Percentiles rank a stretch among this genome's conserved stretches.
These are phyloP conservation scores for Berkeleyomyces rouxiae DNA, from an alignment of 2,329 filamentous ascomycete species.

Conservation along the genomic window DNA sequence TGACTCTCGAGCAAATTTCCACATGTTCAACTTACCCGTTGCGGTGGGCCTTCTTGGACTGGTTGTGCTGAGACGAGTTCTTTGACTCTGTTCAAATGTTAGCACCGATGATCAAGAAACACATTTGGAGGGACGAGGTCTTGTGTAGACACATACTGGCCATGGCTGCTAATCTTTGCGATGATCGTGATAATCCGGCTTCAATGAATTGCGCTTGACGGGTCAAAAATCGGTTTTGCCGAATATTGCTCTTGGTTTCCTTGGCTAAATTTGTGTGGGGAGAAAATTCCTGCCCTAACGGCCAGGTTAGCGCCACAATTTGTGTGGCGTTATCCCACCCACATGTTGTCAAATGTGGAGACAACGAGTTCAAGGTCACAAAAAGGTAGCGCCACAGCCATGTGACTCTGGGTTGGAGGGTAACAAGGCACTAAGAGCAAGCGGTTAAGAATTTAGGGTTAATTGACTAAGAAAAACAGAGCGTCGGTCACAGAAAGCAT, in stretches of 20 bases:
- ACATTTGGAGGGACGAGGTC: not conserved
- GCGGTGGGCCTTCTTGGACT: conserved; percentile 95
- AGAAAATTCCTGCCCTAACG: conserved; percentile 17
- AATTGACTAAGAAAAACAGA: too few relatives aligned
- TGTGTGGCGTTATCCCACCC: not conserved
- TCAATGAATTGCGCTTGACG: conserved; percentile 18
- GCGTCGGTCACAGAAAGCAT: too few relatives aligned
- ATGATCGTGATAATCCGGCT: conserved; percentile 15
- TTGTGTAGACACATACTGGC: conserved; percentile 22
- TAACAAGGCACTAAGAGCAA: too few relatives aligned
- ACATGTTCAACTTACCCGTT: conserved; percentile 52
- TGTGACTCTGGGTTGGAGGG: too few relatives aligned
- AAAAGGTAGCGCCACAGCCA: too few relatives aligned
- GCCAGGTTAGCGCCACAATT: conserved; percentile 3
- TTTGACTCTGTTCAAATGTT: conserved; percentile 61
- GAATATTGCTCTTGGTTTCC: not conserved
- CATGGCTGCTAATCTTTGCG: conserved; percentile 23
- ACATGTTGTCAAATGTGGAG: not conserved
- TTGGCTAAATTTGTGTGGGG: conserved; percentile 13
- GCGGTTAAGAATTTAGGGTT: too few relatives aligned
- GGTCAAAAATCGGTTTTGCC: conserved; percentile 20
- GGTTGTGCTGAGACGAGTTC: conserved; percentile 99
- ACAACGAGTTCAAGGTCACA: too few relatives aligned
- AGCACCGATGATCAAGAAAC: not conserved
- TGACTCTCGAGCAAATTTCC: not conserved